Conservation (phyloP, 805 yeast genomes). For the Peterozyma toletana region DNA sequence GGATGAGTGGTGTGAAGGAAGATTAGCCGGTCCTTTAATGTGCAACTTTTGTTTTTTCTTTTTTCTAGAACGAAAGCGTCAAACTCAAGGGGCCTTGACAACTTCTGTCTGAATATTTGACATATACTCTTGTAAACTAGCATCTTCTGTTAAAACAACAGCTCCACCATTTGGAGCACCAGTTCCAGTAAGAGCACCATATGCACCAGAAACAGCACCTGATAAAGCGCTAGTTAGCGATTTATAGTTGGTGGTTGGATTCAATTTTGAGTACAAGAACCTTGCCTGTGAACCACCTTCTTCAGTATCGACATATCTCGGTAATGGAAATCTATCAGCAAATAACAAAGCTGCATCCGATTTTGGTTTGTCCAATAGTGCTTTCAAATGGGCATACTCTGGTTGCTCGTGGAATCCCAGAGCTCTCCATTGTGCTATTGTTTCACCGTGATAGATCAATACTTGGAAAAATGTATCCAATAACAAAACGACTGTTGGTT, state of each 20-base stretch:
- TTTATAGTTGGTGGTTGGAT: conserved; percentile 56
- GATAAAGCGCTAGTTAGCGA: conserved; percentile 17
- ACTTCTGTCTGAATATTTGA: conserved; percentile 37
- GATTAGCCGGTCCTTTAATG: too few species aligned
- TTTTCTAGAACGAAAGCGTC: too few species aligned
- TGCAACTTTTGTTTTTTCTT: too few species aligned
- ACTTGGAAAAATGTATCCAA: conserved; percentile 68
- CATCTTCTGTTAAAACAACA: conserved; percentile 51
- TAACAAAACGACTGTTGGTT: conserved; percentile 47
- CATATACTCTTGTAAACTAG: conserved; percentile 49
- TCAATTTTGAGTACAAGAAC: conserved; percentile 60
- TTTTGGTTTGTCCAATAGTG: conserved; percentile 54
- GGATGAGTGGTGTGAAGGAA: too few species aligned
- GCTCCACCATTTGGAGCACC: conserved; percentile 21
- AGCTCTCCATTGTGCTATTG: conserved; percentile 61
- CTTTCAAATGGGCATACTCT: conserved; percentile 52
- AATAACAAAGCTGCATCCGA: conserved; percentile 58
- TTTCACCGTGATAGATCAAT: conserved; percentile 58
- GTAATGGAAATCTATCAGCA: conserved; percentile 63
- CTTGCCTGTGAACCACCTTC: conserved; percentile 75
- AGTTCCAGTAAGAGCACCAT: conserved; percentile 21
- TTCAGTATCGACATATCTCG: conserved; percentile 66
- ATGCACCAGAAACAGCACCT: conserved; percentile 15
- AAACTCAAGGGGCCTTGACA: conserved; percentile 12
- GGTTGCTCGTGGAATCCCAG: conserved; percentile 55